Evolutionary conservation across 306 rosid species (phyloP), one percentile per base, ranked within the genome.

Genomic region (Comarum palustre): DNA sequence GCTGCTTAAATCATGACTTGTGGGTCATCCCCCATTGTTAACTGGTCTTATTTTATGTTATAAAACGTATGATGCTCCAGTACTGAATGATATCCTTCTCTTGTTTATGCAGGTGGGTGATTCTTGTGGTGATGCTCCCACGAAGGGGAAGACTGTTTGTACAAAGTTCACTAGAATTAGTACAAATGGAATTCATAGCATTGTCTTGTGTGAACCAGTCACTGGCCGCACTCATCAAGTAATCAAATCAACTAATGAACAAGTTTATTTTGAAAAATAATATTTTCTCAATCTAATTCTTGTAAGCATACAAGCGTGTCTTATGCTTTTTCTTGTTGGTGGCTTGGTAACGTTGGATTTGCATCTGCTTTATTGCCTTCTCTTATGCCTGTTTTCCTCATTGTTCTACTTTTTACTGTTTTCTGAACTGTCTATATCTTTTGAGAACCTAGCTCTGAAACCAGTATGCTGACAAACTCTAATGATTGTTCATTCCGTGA

Each of bases 201-300:
- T 88, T 73, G 96, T 92, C 75, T 78, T 78, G 75, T 92, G 96
- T 50, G 89, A 92, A 73, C 98, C 98, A 16, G 75, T 90, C 77
- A 88, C 93, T 29, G 98, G 96, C 62, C 87, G 98, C 59, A 90
- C 93, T 68, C 98, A 88, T 87, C 96, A 92, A 81, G 98, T 90
- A 80, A 60, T 82, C 46, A 71, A 57, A 55, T 73, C 39, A 25
- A 16, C 36, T 11, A 41, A n/a, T 69, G 32, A 45, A 38, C 22
- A 38, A 41, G 11, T 68, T 68, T 47, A 68, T 41, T 67, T 45
- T 75, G 27, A 16, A 31, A 15, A n/a, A 1, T 1, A 70, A n/a
- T 20, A 19, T 50, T 12, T 20, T 34, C 42, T 38, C 20, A 54
- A 27, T 10, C 58, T 43, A 25, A 22, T 10, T 58, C 51, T 14